phyloP scores from a whole-genome alignment of 495 filamentous ascomycete genomes.

The Penicillium cataractarum region DNA sequence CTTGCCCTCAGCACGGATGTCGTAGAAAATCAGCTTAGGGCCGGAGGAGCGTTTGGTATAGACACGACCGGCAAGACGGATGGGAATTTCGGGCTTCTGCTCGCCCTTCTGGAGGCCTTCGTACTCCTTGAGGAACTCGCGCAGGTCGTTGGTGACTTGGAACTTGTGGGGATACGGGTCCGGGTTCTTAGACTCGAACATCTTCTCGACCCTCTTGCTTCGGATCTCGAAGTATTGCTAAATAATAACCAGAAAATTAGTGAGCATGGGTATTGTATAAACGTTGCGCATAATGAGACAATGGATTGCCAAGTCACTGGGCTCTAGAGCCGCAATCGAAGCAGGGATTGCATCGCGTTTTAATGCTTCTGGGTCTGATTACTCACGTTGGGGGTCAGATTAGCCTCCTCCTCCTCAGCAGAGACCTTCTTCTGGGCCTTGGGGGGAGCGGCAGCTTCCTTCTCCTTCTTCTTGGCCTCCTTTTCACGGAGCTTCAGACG shows the following conservation, averaged over 20 bases:
- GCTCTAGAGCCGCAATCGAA: neutral
- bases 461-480: conserved; percentile 85
- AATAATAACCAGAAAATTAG: neutral
- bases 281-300: neutral
- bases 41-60: conserved; percentile 85
- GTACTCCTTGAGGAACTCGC: conserved; percentile 75
- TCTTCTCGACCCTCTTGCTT: conserved; percentile 79
- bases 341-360: neutral
- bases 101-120: conserved; percentile 83
- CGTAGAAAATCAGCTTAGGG: conserved; percentile 90
- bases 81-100: conserved; percentile 66
- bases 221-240: conserved; percentile 99
- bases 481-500: conserved; percentile 87
- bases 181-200: conserved; percentile 76
- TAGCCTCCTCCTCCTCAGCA: conserved; percentile 69
- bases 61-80: conserved; percentile 82
- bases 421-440: conserved; percentile 69
- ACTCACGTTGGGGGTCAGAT: conserved; percentile 88
- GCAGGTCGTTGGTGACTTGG: conserved; percentile 76
- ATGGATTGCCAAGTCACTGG: neutral
- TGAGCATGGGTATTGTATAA: conserved; percentile 17
- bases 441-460: conserved; percentile 74
- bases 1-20: conserved; percentile 80
- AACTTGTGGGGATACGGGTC: conserved; percentile 99
- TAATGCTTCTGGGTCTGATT: neutral